Base-by-base conservation (phyloP, 768 basidiomycete species). In the Mycena belliarum region DNA sequence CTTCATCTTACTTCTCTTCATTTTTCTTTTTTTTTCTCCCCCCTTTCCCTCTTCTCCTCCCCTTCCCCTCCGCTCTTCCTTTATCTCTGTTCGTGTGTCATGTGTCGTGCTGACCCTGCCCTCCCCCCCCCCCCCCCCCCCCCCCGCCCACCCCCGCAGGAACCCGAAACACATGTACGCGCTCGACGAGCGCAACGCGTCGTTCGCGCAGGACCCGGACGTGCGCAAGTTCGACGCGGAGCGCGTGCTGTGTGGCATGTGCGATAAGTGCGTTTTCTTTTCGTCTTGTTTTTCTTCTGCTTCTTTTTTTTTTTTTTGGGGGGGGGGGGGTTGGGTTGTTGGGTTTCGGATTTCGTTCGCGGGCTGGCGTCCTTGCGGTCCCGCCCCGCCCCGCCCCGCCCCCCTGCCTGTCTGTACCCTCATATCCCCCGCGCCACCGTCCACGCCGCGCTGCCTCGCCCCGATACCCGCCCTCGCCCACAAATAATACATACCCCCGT, bases 201-300 rank as follows among this genome's bases (percentile, higher is more conserved):
- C 83, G 33, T 79, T 91, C 58, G 71, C 82, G 38, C 81, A 83
- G 48, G 89, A 91, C 66, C 82, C 84, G 3, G 81, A 86, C 59
- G 81, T 88, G n/a, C 82, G 87, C 61, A 89, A 88, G 66, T 87
- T 87, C 66, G 89, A 91, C 54, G 77, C 84, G 3, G 88, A 90
- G 63, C 82, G 89, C 8, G 76, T 90, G 0, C 75, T 89, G 0
- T 91, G 89, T 64, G 82, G 82, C 52, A 72, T 79, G 43, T 91
- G 89, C 68, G 88, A 89, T 57, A 69, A 63, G 62, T 63, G 33
- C 2, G 62, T 63, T 29, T 12, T 14, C 8, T 32, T 28, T 42
- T 45, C 15, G 26, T 32, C 24, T 35, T 54, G 20, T 29, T 44
- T 33, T 33, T 5, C 16, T 49, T 14, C 26, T 29, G 4, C 6